These are phyloP conservation scores for Ananas comosus DNA, from an alignment of 176 grass and related monocot genomes.

Conservation along the genomic window DNA sequence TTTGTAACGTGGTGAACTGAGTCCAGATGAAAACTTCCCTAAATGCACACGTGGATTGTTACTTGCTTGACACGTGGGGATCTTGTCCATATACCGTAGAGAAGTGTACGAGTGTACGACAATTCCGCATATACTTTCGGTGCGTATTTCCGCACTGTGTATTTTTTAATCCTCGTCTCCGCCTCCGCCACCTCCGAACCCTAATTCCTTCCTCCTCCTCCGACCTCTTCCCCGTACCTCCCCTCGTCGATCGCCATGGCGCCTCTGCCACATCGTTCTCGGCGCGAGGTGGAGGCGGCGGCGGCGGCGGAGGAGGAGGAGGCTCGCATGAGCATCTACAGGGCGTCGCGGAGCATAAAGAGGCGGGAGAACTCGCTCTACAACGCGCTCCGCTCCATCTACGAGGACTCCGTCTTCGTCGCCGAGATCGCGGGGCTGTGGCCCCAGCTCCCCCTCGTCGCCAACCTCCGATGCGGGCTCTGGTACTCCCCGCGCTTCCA, in stretches of 20 bases:
- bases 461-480: slow-evolving; percentile 90
- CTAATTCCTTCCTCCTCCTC: not conserved
- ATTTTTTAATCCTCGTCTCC: not conserved
- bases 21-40: too few species aligned
- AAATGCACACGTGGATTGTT: too few species aligned
- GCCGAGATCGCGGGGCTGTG: slow-evolving; percentile 79
- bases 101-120: too few species aligned
- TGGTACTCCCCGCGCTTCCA: slow-evolving; percentile 61
- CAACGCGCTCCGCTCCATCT: slow-evolving; percentile 73
- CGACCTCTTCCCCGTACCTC: too few species aligned
- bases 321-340: slow-evolving; percentile 49
- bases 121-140: too few species aligned
- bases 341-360: slow-evolving; percentile 68
- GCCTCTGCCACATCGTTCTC: not conserved
- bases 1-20: too few species aligned
- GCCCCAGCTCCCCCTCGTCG: slow-evolving; percentile 65
- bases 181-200: not conserved
- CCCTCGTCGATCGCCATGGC: not conserved
- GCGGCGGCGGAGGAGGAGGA: slow-evolving; percentile 8
- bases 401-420: slow-evolving; percentile 77
- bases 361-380: slow-evolving; percentile 61
- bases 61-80: too few species aligned
- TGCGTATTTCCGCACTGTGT: not conserved
- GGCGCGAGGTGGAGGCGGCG: not conserved
- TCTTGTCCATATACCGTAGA: too few species aligned